Conservation (phyloP, 179 eudicot genomes). For the Silene coronaria region DNA sequence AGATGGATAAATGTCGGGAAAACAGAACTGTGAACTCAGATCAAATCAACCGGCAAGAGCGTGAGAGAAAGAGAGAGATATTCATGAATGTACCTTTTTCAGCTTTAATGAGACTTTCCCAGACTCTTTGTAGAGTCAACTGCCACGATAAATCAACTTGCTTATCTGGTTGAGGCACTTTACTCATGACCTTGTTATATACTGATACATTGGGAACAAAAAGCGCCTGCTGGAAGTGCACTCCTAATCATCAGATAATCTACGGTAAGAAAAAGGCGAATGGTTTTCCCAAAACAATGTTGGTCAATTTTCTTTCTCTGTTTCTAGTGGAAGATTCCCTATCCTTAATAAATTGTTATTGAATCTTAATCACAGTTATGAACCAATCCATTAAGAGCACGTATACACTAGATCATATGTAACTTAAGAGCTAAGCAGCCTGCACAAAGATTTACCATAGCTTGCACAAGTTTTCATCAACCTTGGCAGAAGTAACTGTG, state of each 20-base stretch:
- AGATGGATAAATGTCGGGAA: not conserved
- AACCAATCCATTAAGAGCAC: not conserved
- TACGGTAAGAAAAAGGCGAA: not conserved
- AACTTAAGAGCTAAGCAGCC: conserved; percentile 3
- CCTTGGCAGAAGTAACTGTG: conserved; percentile 77
- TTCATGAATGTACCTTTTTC: conserved; percentile 54
- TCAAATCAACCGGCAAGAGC: not conserved
- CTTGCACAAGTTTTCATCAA: conserved; percentile 64
- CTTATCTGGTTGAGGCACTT: conserved; percentile 41
- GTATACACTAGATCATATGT: not conserved
- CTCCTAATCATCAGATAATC: conserved; percentile 46
- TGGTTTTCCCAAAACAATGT: not conserved
- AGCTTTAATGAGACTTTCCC: conserved; percentile 60
- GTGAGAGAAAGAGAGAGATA: not conserved
- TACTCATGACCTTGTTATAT: conserved; percentile 63
- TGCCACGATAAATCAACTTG: conserved; percentile 90
- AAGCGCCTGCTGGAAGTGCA: conserved; percentile 74
- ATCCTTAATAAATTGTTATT: not conserved
- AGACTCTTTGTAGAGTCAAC: conserved; percentile 64
- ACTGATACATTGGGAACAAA: conserved; percentile 89
- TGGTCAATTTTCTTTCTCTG: not conserved
- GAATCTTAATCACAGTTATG: not conserved
- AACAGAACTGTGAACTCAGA: not conserved
- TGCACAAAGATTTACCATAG: conserved; percentile 52
- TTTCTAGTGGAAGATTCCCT: not conserved